Base-by-base conservation (phyloP, 805 yeast species). In the Metschnikowia noctiluminum region DNA sequence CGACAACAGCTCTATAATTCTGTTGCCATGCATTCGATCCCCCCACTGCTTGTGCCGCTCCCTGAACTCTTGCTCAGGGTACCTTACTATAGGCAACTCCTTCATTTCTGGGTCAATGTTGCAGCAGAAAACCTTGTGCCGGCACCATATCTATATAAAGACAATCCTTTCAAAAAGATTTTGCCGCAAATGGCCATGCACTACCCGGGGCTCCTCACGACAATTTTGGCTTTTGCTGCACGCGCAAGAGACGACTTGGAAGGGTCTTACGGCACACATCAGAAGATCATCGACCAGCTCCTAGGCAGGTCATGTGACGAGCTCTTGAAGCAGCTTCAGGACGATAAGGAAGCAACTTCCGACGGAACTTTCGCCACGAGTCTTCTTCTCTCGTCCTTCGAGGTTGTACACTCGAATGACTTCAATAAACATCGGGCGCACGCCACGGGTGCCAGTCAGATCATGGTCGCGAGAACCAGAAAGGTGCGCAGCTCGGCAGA, bases 111-210 rank as follows among this genome's bases (percentile, higher is more conserved):
- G 71, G 65, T 81, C 8, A 71, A 80, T 43, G 78, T 79, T 12
- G 85, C 88, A 0, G 79, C 91, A 1, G 73, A 73, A 35, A 68
- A 76, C 27, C 70, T 86, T 15, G 87, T 84, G 6, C 90, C 91
- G 0, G 82, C 87, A 0, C 88, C 88, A 9, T 69, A 77, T 3
- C 58, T 76, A 1, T 83, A 82, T 57, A 69, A 65, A 16, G 80
- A 78, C 13, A 83, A 85, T 56, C 95, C 95, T 0, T 86, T 85
- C 66, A 76, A 77, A 51, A 75, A 75, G 11, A 68, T 84, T 7
- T 63, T 87, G 11, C 92, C 94, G 0, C 79, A 78, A 55, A 73
- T 87, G 76, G 89, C 92, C 1, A 69, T 82, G 74, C 71, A 74
- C 26, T 73, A 77, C 49, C 78, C 80, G 5, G 77, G 86, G 0